phyloP scores from a whole-genome alignment of 2,329 filamentous ascomycete species.

The Ceratocystiopsis minuta region DNA sequence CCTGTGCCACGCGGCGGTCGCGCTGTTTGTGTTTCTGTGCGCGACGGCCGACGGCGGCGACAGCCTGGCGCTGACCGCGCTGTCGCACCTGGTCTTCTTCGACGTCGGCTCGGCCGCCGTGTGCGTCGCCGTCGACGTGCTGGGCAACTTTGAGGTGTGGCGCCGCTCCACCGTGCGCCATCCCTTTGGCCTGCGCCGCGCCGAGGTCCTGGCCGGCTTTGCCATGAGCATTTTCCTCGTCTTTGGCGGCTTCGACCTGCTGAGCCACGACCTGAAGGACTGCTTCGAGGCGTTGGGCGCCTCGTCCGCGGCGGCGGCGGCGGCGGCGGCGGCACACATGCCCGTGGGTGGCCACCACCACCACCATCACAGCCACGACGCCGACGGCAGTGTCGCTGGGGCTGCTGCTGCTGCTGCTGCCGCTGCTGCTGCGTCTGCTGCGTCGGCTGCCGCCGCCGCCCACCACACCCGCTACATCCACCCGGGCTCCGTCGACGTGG shows the following conservation, averaged over 20 bases:
- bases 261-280: constrained; percentile 87
- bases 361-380: constrained; percentile 27
- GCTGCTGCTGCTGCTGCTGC: constrained; percentile 35
- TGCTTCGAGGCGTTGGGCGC: constrained; percentile 43
- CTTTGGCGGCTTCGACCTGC: constrained; percentile 93
- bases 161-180: constrained; percentile 80
- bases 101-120: constrained; percentile 84
- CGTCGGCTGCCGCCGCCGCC: neutral
- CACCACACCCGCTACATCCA: constrained; percentile 28
- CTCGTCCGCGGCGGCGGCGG: too few species aligned
- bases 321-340: constrained; percentile 10
- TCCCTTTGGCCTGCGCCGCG: constrained; percentile 80
- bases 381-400: constrained; percentile 20
- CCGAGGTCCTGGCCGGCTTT: constrained; percentile 87
- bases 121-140: constrained; percentile 80
- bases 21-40: constrained; percentile 69
- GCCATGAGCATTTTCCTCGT: constrained; percentile 89
- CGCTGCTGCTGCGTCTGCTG: constrained; percentile 16
- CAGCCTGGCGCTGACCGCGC: constrained; percentile 74
- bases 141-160: constrained; percentile 97
- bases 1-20: constrained; percentile 68
- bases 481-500: constrained; percentile 62
- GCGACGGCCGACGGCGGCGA: constrained; percentile 47
- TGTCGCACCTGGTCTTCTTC: constrained; percentile 88
- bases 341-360: constrained; percentile 41